These are phyloP conservation scores for Torulaspora pretoriensis DNA, from an alignment of 1,139 yeast species.

Conservation along the genomic window DNA sequence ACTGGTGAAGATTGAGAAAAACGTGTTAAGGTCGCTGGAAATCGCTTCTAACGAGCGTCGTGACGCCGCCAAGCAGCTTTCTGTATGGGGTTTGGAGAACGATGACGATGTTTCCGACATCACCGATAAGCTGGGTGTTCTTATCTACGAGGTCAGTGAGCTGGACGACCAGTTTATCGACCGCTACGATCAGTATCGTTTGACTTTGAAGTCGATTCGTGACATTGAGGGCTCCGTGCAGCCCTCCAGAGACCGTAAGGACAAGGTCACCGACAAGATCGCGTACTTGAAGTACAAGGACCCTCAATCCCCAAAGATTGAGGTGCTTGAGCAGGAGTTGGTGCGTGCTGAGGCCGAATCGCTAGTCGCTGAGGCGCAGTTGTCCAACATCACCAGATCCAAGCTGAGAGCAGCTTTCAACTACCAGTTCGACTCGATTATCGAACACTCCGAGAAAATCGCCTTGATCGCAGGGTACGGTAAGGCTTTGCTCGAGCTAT, in stretches of 20 bases:
- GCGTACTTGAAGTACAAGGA: slow-evolving; percentile 97
- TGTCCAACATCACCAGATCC: slow-evolving; percentile 96
- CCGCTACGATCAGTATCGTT: slow-evolving; percentile 95
- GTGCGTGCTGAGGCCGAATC: slow-evolving; percentile 99
- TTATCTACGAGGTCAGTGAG: slow-evolving; percentile 94
- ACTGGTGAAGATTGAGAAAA: slow-evolving; percentile 93
- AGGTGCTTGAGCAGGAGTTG: slow-evolving; percentile 93
- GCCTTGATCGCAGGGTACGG: slow-evolving; percentile 98
- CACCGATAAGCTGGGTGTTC: slow-evolving; percentile 94
- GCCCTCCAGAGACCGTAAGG: slow-evolving; percentile 97
- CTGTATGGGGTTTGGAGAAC: slow-evolving; percentile 96
- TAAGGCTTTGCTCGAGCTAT: slow-evolving; percentile 89
- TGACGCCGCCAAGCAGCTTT: slow-evolving; percentile 93
- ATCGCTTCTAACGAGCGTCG: slow-evolving; percentile 92
- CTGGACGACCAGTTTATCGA: slow-evolving; percentile 97
- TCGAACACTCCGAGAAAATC: slow-evolving; percentile 94
- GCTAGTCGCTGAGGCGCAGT: slow-evolving; percentile 97
- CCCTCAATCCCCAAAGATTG: slow-evolving; percentile 93
- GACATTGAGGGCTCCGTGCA: slow-evolving; percentile 97
- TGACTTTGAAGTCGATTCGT: slow-evolving; percentile 90
- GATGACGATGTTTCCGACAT: slow-evolving; percentile 97
- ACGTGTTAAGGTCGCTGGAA: slow-evolving; percentile 90
- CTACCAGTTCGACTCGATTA: slow-evolving; percentile 93
- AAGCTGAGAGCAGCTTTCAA: slow-evolving; percentile 95
- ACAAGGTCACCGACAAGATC: slow-evolving; percentile 94